These are phyloP conservation scores for Ulmus americana DNA, from an alignment of 331 rosid species.

Conservation along the genomic window DNA sequence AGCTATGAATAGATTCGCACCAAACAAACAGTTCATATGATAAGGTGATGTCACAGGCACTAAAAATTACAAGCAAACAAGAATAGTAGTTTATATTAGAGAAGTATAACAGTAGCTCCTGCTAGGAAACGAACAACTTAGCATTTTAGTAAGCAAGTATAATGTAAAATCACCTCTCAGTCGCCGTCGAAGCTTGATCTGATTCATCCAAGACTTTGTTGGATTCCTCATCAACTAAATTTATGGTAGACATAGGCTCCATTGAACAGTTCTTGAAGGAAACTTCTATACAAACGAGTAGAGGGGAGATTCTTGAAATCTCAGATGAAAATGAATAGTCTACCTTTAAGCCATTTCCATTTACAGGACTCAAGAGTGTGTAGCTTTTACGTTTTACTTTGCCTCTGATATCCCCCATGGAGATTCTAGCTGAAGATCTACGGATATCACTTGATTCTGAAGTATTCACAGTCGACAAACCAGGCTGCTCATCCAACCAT, in stretches of 20 bases:
- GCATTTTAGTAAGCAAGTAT: conserved; percentile 16
- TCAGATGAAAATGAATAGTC: conserved; percentile 78
- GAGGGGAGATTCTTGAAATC: conserved; percentile 59
- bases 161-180: conserved; percentile 52
- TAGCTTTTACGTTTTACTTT: conserved; percentile 64
- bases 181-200: conserved; percentile 30
- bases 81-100: not conserved
- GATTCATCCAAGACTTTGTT: conserved; percentile 42
- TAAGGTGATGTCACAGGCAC: not conserved
- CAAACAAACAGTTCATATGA: conserved; percentile 1
- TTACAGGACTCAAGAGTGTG: conserved; percentile 64
- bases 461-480: conserved; percentile 39
- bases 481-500: conserved; percentile 82
- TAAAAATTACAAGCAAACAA: not conserved
- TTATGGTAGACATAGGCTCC: conserved; percentile 59
- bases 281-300: conserved; percentile 65
- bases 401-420: conserved; percentile 57
- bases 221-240: conserved; percentile 57
- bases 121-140: not conserved
- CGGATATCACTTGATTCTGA: conserved; percentile 37
- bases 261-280: conserved; percentile 69
- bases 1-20: not conserved
- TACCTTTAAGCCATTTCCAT: conserved; percentile 83
- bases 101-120: not conserved
- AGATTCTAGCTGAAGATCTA: conserved; percentile 81